These are phyloP conservation scores for Eremothecium sinecaudum DNA, from an alignment of 1,139 yeast genomes.

Conservation along the genomic window DNA sequence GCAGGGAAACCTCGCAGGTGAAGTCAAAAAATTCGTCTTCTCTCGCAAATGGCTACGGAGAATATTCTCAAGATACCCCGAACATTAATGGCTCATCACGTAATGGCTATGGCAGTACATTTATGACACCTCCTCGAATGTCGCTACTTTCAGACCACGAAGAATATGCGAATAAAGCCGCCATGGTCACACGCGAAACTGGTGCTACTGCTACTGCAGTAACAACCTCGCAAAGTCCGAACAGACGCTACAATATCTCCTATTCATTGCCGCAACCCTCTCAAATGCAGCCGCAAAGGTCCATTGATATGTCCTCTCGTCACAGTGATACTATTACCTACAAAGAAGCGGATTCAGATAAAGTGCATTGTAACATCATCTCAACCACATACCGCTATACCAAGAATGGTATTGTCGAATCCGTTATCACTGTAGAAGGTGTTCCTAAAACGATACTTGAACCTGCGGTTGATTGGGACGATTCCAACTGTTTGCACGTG, in stretches of 20 bases:
- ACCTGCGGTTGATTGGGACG: constrained; percentile 28
- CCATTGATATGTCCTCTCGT: neutral
- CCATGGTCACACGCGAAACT: neutral
- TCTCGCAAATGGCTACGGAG: neutral
- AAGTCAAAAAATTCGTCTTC: neutral
- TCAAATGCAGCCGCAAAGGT: neutral
- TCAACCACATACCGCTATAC: constrained; percentile 23
- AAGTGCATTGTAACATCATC: constrained; percentile 9
- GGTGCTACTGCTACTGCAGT: neutral
- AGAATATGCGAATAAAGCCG: neutral
- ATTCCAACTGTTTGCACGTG: too few species aligned
- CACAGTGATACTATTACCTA: neutral
- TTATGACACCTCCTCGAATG: neutral
- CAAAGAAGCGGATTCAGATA: neutral
- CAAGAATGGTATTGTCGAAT: constrained; percentile 59
- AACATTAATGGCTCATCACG: neutral
- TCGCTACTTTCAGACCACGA: neutral
- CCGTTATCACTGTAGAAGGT: constrained; percentile 77
- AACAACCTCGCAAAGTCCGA: constrained; percentile 3
- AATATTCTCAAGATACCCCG: neutral
- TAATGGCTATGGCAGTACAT: constrained; percentile 7
- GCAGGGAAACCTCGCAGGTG: too few species aligned
- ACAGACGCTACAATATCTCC: neutral
- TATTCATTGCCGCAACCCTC: neutral
- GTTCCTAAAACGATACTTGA: constrained; percentile 81